Evolutionary conservation across 345 rosid genomes (phyloP).

Genomic region (Diplotaxis tenuifolia): DNA sequence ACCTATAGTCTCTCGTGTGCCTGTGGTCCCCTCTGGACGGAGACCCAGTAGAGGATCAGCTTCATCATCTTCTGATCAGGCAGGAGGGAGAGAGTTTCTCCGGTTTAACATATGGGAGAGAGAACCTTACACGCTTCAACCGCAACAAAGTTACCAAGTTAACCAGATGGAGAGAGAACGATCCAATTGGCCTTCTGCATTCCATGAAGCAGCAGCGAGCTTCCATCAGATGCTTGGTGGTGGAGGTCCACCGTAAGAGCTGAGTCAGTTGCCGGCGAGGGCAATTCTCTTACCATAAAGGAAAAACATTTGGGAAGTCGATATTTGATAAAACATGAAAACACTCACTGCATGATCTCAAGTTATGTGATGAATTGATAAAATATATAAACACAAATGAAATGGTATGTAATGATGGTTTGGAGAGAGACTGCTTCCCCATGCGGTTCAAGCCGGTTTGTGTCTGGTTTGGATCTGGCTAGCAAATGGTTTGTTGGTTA

Average conservation of each 20-base stretch:
- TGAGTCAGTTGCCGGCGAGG: conserved; percentile 13
- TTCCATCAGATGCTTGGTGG: conserved; percentile 76
- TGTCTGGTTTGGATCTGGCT: conserved; percentile 4
- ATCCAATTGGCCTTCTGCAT: conserved; percentile 45
- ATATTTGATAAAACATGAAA: conserved; percentile 34
- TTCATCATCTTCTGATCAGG: conserved; percentile 70
- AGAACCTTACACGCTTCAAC: conserved; percentile 47
- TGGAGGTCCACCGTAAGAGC: conserved; percentile 55
- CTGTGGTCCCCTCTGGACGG: conserved; percentile 49
- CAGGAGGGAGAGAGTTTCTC: conserved; percentile 60
- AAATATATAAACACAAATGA: conserved; percentile 19
- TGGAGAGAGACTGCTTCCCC: conserved; percentile 28
- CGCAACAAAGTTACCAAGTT: conserved; percentile 44
- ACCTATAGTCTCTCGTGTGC: conserved; percentile 51
- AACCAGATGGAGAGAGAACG: conserved; percentile 67
- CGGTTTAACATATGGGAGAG: conserved; percentile 75
- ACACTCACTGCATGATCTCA: conserved; percentile 29
- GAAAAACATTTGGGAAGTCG: conserved; percentile 29
- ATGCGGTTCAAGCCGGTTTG: conserved; percentile 22
- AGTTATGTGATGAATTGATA: conserved; percentile 58
- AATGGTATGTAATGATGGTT: conserved; percentile 25
- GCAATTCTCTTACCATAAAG: conserved; percentile 24
- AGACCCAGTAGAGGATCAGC: conserved; percentile 62
- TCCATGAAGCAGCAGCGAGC: conserved; percentile 55
- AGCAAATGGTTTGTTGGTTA: conserved; percentile 19